phyloP scores from a whole-genome alignment of 108 stramenopile genomes.

The Conticribra weissflogii region DNA sequence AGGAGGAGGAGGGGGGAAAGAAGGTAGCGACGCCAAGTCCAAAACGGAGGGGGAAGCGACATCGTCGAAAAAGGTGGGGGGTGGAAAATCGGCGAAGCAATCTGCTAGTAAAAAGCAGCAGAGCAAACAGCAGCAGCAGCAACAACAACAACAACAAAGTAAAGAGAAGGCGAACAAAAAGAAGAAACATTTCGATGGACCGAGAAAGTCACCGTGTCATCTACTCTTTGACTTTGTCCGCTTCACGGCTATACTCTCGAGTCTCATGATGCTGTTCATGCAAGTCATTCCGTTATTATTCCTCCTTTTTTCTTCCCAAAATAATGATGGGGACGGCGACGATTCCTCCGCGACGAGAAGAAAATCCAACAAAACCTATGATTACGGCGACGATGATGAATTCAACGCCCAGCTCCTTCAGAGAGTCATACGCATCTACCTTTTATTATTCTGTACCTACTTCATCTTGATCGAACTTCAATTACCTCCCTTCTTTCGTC shows the following conservation, averaged over 20 bases:
- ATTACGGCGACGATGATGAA: neutral
- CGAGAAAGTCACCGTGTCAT: constrained; percentile 22
- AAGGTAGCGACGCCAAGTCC: no score
- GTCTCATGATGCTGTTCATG: constrained; percentile 36
- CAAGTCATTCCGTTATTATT: constrained; percentile 35
- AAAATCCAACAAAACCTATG: neutral
- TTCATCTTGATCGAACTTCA: constrained; percentile 68
- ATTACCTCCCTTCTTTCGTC: constrained; percentile 53
- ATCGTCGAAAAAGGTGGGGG: no score
- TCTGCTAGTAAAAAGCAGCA: no score
- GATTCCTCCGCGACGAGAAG: constrained; percentile 29
- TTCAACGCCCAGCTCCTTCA: neutral
- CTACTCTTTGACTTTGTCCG: constrained; percentile 30
- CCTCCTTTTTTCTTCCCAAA: no score
- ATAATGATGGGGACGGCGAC: constrained; percentile 4
- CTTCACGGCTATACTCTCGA: constrained; percentile 24
- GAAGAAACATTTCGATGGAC: constrained; percentile 27
- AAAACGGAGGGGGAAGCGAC: no score
- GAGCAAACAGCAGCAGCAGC: constrained; percentile 11
- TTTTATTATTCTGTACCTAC: constrained; percentile 62
- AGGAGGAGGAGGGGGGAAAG: neutral
- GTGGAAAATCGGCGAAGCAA: no score
- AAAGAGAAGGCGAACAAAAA: constrained; percentile 7
- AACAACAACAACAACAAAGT: neutral
- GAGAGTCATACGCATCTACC: constrained; percentile 45